phyloP scores from a whole-genome alignment of 1,139 yeast genomes.

The Scheffersomyces illinoinensis region DNA sequence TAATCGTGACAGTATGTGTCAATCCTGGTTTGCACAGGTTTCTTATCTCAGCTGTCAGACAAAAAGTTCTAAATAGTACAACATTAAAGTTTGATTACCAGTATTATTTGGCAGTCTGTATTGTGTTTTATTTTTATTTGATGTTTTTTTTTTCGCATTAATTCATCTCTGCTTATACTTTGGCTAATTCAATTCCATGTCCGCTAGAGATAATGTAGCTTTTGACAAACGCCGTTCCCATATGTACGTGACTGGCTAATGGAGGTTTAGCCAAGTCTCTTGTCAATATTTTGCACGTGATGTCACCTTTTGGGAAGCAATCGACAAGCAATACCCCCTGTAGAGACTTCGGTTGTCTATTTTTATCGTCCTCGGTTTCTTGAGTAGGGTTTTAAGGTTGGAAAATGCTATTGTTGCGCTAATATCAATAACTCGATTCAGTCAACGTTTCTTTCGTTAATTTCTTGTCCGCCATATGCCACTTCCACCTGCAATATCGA shows the following conservation, averaged over 20 bases:
- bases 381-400: background rate
- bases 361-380: background rate
- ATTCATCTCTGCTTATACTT: background rate
- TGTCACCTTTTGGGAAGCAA: background rate
- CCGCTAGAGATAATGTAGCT: background rate
- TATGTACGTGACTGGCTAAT: background rate
- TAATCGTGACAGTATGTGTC: slow-evolving; percentile 1
- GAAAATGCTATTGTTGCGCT: background rate
- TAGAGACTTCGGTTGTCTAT: background rate
- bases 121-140: background rate
- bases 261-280: background rate
- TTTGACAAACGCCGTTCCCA: background rate
- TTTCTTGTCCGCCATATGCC: background rate
- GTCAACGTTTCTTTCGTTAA: background rate
- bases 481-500: background rate
- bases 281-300: background rate
- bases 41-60: background rate
- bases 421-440: background rate
- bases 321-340: background rate
- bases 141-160: background rate
- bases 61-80: background rate
- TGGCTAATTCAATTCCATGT: background rate
- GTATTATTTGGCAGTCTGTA: background rate
- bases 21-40: background rate
- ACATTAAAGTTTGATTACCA: background rate